phyloP scores from a whole-genome alignment of 1,284 basidiomycete species.

The Tetrapyrgos nigripes region DNA sequence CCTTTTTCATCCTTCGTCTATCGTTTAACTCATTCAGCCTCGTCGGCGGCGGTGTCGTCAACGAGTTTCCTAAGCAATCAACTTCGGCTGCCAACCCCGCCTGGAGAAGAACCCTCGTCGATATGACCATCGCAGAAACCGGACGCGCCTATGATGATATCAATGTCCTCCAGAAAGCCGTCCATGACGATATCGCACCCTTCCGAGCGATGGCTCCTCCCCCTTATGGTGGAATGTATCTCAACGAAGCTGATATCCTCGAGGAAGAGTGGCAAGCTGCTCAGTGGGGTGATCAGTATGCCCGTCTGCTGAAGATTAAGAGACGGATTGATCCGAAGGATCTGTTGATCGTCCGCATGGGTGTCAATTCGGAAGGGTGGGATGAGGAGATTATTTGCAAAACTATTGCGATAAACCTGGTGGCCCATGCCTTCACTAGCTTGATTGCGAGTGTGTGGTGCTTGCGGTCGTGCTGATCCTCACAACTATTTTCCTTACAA shows the following conservation, averaged over 20 bases:
- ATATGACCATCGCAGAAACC: constrained; percentile 4
- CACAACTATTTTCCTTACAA: no score
- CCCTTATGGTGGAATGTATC: constrained; percentile 9
- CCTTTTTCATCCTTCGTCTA: neutral
- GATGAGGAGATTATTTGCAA: constrained; percentile 8
- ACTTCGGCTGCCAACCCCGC: constrained; percentile 9
- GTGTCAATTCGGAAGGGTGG: constrained; percentile 15
- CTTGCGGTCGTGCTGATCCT: no score
- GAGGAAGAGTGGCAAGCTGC: constrained; percentile 8
- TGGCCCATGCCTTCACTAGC: no score
- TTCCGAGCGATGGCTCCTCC: constrained; percentile 6
- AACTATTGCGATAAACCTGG: no score
- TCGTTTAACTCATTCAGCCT: constrained; percentile 1
- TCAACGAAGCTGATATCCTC: constrained; percentile 13
- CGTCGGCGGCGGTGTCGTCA: constrained; percentile 11
- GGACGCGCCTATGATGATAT: neutral
- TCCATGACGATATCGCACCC: constrained; percentile 4
- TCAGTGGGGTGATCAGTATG: constrained; percentile 12
- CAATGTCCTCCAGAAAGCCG: neutral
- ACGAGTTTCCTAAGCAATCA: neutral
- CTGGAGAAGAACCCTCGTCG: constrained; percentile 8
- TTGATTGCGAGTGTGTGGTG: no score
- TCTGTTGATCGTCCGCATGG: constrained; percentile 12
- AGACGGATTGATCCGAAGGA: constrained; percentile 10
- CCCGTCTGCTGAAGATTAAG: constrained; percentile 9